Base-by-base conservation (phyloP, 1,139 yeast genomes). In the Geotrichum fermentans region DNA sequence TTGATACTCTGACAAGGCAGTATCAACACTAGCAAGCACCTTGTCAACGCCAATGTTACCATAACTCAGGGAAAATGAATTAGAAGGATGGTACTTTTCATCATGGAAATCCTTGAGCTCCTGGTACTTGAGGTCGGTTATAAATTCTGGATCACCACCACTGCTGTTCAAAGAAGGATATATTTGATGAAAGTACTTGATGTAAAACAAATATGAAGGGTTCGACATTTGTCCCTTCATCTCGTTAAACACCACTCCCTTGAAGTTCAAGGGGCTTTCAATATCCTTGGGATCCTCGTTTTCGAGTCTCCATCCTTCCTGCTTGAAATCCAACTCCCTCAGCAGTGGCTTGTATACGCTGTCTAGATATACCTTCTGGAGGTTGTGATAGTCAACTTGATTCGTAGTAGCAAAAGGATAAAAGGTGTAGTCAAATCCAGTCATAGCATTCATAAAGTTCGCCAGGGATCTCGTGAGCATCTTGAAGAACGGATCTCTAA, bases 291-390 rank as follows among this genome's bases (percentile, higher is more conserved):
- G 69, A 44, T 73, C 74, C 50, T 78, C 78, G 58, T 87, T 80
- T 65, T 92, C 99, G 41, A 94, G 71, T 64, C 99, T 79, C 99
- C 99, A 92, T 35, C 99, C 99, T 69, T 92, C 99, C 70, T 94
- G 98, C 56, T 77, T 75, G 62, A 92, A 92, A 66, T 94, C 98
- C 49, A 83, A 82, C 55, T 78, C 76, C 30, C 85, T 75, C 54
- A 92, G 70, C 45, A 87, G 66, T 4, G 99, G 98, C 58, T 81
- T 82, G 54, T 89, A 77, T 0, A 90, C 92, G 2, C 96, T 83
- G 55, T 92, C 95, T 47, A 90, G 73, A 63, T 94, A 92, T 7
- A 92, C 95, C 55, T 82, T 84, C 78, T 90, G 83, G 62, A 92
- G 73, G 61, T 92, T 94, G 35, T 77, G 77, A 65, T 78, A 92